Percentiles rank a stretch among this genome's conserved stretches.
Conservation (phyloP, 2,329 filamentous ascomycete genomes). For the Ophiostoma fasciatum region DNA sequence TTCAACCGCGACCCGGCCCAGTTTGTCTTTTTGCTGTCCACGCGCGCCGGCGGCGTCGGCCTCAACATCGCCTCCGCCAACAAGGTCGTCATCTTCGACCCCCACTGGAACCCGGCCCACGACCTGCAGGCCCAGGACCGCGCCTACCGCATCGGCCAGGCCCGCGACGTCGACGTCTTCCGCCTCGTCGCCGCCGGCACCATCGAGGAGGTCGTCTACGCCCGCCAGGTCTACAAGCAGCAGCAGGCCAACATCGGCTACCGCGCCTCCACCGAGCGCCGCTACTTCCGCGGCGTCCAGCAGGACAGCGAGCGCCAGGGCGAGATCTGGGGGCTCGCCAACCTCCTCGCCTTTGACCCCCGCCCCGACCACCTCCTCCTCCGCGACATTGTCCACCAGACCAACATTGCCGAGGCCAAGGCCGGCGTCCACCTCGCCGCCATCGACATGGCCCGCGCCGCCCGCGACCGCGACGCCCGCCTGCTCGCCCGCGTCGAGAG, state of each 20-base stretch:
- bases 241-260: slow-evolving; percentile 98
- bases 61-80: slow-evolving; percentile 96
- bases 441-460: slow-evolving; percentile 52
- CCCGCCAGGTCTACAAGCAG: slow-evolving; percentile 95
- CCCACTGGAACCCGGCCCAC: slow-evolving; percentile 93
- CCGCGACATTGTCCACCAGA: slow-evolving; percentile 95
- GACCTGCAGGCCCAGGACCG: slow-evolving; percentile 94
- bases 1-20: slow-evolving; percentile 80
- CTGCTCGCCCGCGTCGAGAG: slow-evolving; percentile 28
- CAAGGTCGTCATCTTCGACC: slow-evolving; percentile 93
- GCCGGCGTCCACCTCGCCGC: slow-evolving; percentile 70
- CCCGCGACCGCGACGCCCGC: slow-evolving; percentile 34
- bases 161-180: slow-evolving; percentile 87
- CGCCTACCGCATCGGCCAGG: slow-evolving; percentile 89
- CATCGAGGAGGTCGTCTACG: slow-evolving; percentile 94
- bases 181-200: slow-evolving; percentile 81
- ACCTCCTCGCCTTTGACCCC: slow-evolving; percentile 71
- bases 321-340: slow-evolving; percentile 82
- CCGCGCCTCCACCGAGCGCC: slow-evolving; percentile 75
- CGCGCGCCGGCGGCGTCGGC: slow-evolving; percentile 81
- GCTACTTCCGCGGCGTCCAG: slow-evolving; percentile 93
- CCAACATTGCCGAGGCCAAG: slow-evolving; percentile 86
- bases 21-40: slow-evolving; percentile 93
- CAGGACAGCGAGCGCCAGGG: slow-evolving; percentile 69
- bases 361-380: slow-evolving; percentile 66